phyloP scores from a whole-genome alignment of 2,329 filamentous ascomycete genomes.

The Madurella fahalii region DNA sequence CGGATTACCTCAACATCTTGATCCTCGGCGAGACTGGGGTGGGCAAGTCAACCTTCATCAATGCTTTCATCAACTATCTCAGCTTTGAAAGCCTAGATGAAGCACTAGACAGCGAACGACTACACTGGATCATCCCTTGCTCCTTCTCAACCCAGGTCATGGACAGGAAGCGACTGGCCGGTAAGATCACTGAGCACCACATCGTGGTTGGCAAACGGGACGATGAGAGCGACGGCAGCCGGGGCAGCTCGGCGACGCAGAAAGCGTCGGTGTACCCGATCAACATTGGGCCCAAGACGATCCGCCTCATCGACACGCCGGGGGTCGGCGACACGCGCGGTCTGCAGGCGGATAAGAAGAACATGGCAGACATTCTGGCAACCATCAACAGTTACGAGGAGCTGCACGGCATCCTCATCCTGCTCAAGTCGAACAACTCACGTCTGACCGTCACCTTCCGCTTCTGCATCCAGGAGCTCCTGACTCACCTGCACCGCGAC shows the following conservation, averaged over 20 bases:
- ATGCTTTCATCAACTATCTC: slow-evolving; percentile 45
- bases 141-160: slow-evolving; percentile 35
- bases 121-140: slow-evolving; percentile 38
- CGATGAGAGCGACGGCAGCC: slow-evolving; percentile 32
- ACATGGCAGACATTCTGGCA: slow-evolving; percentile 38
- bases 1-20: slow-evolving; percentile 31
- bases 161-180: slow-evolving; percentile 24
- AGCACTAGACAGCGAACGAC: slow-evolving; percentile 29
- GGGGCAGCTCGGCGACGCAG: slow-evolving; percentile 37
- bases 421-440: slow-evolving; percentile 38
- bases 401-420: slow-evolving; percentile 40
- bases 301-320: slow-evolving; percentile 41
- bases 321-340: slow-evolving; percentile 41
- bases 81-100: slow-evolving; percentile 36
- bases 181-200: slow-evolving; percentile 27
- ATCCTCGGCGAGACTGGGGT: slow-evolving; percentile 46
- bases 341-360: slow-evolving; percentile 33
- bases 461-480: slow-evolving; percentile 39
- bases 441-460: slow-evolving; percentile 36
- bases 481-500: slow-evolving; percentile 37
- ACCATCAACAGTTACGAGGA: slow-evolving; percentile 33
- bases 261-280: slow-evolving; percentile 33
- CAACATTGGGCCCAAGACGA: slow-evolving; percentile 25
- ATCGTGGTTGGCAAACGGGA: slow-evolving; percentile 31
- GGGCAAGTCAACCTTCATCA: slow-evolving; percentile 48